Evolutionary conservation across 768 basidiomycete genomes (phyloP).

Genomic region (Hortiboletus flavorubellus): DNA sequence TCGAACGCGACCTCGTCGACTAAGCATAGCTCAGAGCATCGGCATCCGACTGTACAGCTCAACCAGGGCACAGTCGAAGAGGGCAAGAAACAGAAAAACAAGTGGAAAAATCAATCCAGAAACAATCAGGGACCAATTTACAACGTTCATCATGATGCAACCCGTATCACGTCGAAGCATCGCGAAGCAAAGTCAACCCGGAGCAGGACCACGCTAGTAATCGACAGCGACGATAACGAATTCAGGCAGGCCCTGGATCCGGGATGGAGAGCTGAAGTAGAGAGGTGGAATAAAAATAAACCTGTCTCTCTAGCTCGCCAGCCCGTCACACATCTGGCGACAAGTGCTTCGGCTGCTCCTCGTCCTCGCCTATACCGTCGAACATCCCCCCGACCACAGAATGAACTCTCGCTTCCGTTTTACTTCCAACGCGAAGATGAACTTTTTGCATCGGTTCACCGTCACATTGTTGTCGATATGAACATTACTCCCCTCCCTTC

Average conservation of each 20-base stretch:
- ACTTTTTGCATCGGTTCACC: constrained; percentile 3
- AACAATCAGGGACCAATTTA: constrained; percentile 34
- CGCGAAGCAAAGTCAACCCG: constrained; percentile 6
- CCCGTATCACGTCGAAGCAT: constrained; percentile 35
- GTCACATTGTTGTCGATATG: constrained; percentile 45
- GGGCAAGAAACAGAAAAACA: constrained; percentile 21
- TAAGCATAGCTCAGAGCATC: constrained; percentile 8
- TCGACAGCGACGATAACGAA: constrained; percentile 44
- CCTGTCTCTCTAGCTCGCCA: constrained; percentile 14
- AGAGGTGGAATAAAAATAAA: constrained; percentile 32
- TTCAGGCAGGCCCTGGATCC: constrained; percentile 43
- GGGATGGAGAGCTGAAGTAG: constrained; percentile 30
- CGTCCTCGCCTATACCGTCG: constrained; percentile 17
- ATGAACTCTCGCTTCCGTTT: constrained; percentile 13
- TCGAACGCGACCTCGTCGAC: constrained; percentile 5
- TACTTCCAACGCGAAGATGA: constrained; percentile 15
- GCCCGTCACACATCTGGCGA: constrained; percentile 3
- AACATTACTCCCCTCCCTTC: constrained; percentile 47
- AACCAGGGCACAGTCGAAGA: constrained; percentile 6
- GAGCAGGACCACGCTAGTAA: constrained; percentile 32
- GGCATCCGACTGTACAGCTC: constrained; percentile 6
- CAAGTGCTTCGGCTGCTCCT: constrained; percentile 2
- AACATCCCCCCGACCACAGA: constrained; percentile 5
- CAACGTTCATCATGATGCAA: constrained; percentile 36
- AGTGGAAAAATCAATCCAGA: constrained; percentile 26